phyloP scores from a whole-genome alignment of 1,284 basidiomycete species.

The Fistulina hepatica region DNA sequence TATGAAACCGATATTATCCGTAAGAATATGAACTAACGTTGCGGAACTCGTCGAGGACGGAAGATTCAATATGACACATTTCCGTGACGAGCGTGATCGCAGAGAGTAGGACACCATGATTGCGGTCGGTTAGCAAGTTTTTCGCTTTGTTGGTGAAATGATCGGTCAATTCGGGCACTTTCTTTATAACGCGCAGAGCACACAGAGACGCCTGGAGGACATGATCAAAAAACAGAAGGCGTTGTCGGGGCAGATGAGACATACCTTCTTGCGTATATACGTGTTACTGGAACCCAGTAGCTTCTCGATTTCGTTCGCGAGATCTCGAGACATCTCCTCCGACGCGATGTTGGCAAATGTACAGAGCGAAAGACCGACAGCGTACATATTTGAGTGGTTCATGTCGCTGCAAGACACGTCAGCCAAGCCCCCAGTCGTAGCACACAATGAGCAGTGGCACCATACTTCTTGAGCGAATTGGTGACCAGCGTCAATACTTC shows the following conservation, averaged over 20 bases:
- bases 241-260: constrained; percentile 2
- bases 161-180: constrained; percentile 93
- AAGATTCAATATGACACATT: constrained; percentile 78
- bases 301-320: constrained; percentile 97
- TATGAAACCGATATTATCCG: constrained; percentile 1
- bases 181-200: constrained; percentile 92
- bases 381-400: constrained; percentile 99
- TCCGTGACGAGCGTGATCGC: constrained; percentile 93
- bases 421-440: constrained; percentile 8
- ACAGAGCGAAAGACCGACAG: constrained; percentile 92
- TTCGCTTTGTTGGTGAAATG: constrained; percentile 88
- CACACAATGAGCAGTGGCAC: constrained; percentile 12
- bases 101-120: constrained; percentile 92
- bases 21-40: constrained; percentile 41
- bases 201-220: constrained; percentile 78
- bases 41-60: constrained; percentile 77
- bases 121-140: constrained; percentile 87
- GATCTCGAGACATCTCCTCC: constrained; percentile 96
- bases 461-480: constrained; percentile 96
- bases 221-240: constrained; percentile 8
- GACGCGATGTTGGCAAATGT: constrained; percentile 99
- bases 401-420: constrained; percentile 66
- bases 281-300: constrained; percentile 95
- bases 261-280: constrained; percentile 98
- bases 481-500: constrained; percentile 97